Evolutionary conservation across 139 green algal species (phyloP).

Genomic region (Nannochloris sp.): DNA sequence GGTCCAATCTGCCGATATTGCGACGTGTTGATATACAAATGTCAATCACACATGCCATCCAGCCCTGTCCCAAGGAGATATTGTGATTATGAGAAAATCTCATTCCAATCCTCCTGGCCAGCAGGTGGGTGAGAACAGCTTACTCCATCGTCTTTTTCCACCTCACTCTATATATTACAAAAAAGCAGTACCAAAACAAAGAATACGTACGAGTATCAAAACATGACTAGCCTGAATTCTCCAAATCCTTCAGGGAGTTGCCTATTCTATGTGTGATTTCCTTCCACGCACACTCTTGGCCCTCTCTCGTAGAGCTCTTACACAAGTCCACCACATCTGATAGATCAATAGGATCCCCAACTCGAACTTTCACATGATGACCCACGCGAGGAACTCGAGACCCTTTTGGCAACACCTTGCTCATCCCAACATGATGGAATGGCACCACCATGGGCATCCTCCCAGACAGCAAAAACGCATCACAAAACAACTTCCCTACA

Average conservation of each 20-base stretch:
- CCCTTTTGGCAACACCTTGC: constrained; percentile 48
- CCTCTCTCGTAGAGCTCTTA: constrained; percentile 21
- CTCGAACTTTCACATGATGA: constrained; percentile 40
- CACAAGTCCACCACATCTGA: constrained; percentile 45
- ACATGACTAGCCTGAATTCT: constrained; percentile 8
- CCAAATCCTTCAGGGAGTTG: constrained; percentile 39
- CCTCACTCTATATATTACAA: too few species aligned
- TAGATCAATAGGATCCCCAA: constrained; percentile 62
- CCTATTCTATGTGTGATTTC: constrained; percentile 52
- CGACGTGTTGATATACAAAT: too few species aligned
- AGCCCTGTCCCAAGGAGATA: too few species aligned
- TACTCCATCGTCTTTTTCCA: too few species aligned
- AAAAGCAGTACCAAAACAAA: too few species aligned
- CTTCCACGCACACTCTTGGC: constrained; percentile 39
- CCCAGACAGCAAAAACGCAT: constrained; percentile 18
- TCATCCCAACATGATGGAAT: constrained; percentile 79
- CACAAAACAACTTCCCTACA: constrained; percentile 67
- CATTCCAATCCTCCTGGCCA: too few species aligned
- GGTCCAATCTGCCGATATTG: too few species aligned
- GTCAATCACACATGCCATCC: too few species aligned
- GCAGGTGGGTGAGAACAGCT: too few species aligned
- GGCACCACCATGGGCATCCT: constrained; percentile 63
- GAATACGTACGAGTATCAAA: too few species aligned
- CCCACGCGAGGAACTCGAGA: constrained; percentile 35
- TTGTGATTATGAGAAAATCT: too few species aligned